Base-by-base conservation (phyloP, 148 eudicot species). In the Rhododendron griersonianum region DNA sequence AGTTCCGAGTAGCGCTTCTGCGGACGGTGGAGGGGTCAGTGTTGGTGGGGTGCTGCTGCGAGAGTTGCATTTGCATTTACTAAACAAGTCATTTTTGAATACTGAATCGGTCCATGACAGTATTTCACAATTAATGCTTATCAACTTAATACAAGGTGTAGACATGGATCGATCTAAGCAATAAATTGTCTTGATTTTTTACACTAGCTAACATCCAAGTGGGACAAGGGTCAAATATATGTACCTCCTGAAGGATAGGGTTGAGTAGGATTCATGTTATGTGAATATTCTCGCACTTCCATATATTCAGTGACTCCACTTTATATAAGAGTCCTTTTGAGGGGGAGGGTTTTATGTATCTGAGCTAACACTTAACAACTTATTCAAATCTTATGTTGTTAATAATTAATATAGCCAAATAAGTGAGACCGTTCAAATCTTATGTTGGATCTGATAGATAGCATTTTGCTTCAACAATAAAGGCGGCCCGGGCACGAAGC, bases 401-500 rank as follows among this genome's bases (percentile, higher is more conserved):
- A 7, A 44, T 47, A 8, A 13, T 47, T 25, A 7, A 25, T 47
- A 8, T 25, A 45, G 5, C 55, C 28, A 65, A n/a, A 45, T 3
- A 47, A n/a, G 37, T 16, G 39, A 55, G 35, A n/a, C 45, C 23
- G 61, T 57, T 18, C 47, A 98, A 84, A n/a, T n/a, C n/a, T n/a
- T n/a, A n/a, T n/a, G n/a, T n/a, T n/a, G n/a, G n/a, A n/a, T n/a
- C n/a, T n/a, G n/a, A n/a, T n/a, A n/a, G n/a, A n/a, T n/a, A n/a
- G n/a, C n/a, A n/a, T n/a, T n/a, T n/a, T n/a, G n/a, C n/a, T n/a
- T n/a, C n/a, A n/a, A n/a, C n/a, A n/a, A n/a, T n/a, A n/a, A n/a
- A n/a, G n/a, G n/a, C n/a, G n/a, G n/a, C n/a, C n/a, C n/a, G n/a
- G n/a, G n/a, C n/a, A n/a, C n/a, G n/a, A n/a, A n/a, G n/a, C n/a